Base-by-base conservation (phyloP, 2,329 filamentous ascomycete species). In the Pseudogymnoascus sp. region DNA sequence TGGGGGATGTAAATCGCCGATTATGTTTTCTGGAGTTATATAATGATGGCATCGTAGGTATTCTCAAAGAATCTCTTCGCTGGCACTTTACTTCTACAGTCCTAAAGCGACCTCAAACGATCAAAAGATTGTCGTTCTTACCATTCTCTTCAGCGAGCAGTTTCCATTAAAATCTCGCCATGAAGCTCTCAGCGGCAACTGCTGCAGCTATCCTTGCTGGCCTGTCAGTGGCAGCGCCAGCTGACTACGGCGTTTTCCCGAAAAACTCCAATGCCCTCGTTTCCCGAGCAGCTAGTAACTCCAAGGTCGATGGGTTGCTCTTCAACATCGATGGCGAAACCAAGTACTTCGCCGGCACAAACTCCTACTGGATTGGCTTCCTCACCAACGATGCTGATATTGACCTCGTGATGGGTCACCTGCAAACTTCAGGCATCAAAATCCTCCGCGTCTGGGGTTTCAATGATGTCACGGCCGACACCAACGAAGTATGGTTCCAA, bases 361-460 rank as follows among this genome's bases (percentile, higher is more conserved):
- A 84, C 71, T 75, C 78, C 34, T 84, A 84, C 72, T 84, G 80
- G 79, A 77, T 82, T 61, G 74, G 76, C 12, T 83, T 83, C 65
- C 68, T 78, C 42, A 80, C 75, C 66, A 79, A 81, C 64, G 75
- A 82, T 65, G 76, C 72, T 11, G 82, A 87, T 68, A 77, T 85
- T 14, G 81, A 85, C 67, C 72, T 75, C 12, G 73, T 78, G 5
- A 72, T 82, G 37, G 72, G 77, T 66, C 77, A 82, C 67, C 70
- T 85, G n/a, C 69, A 75, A 56, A 66, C 72, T 37, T 79, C 82
- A 1, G 82, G 82, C 0, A 77, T 84, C 62, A 84, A 82, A 70
- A 80, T 86, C 64, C 75, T 86, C 31, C 78, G 84, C 12, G 76
- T 85, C 53, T 85, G 83, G 84, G 83, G 83, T 7, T 86, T 87